phyloP scores from a whole-genome alignment of 1,139 yeast genomes.

The Debaryomyces sp. region DNA sequence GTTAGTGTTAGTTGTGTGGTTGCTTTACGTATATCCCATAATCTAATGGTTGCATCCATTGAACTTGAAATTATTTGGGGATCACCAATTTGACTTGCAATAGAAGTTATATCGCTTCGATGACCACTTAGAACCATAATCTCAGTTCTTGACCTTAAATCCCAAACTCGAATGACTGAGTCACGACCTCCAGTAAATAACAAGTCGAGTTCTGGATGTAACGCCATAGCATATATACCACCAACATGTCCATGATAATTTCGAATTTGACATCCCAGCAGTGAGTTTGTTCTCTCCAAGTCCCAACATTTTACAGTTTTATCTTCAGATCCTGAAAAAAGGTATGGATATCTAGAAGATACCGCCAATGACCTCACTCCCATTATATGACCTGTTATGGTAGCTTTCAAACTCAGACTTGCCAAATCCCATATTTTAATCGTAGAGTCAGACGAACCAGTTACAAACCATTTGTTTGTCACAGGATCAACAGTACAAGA shows the following conservation, averaged over 20 bases:
- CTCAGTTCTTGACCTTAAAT: conserved; percentile 76
- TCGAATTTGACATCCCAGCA: conserved; percentile 57
- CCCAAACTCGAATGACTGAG: conserved; percentile 89
- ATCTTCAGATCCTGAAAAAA: conserved; percentile 93
- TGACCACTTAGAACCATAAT: conserved; percentile 85
- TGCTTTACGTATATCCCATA: conserved; percentile 73
- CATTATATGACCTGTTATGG: conserved; percentile 91
- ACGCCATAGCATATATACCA: conserved; percentile 79
- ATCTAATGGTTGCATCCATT: conserved; percentile 78
- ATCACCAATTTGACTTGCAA: conserved; percentile 67
- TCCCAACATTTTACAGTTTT: conserved; percentile 96
- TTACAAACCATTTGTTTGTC: conserved; percentile 85
- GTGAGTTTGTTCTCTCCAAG: conserved; percentile 76
- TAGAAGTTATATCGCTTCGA: conserved; percentile 69
- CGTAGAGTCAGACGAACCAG: conserved; percentile 88
- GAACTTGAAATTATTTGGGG: conserved; percentile 88
- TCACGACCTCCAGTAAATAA: conserved; percentile 93
- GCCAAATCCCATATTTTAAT: conserved; percentile 93
- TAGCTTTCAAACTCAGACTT: conserved; percentile 64
- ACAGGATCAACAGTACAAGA: conserved; percentile 76
- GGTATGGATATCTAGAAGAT: conserved; percentile 77
- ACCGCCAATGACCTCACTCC: conserved; percentile 77
- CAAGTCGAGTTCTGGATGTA: conserved; percentile 86
- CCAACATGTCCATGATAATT: conserved; percentile 95
- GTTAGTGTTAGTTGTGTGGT: conserved; percentile 60